These are phyloP conservation scores for Chalciporus chontae DNA, from an alignment of 768 basidiomycete species.

Conservation along the genomic window DNA sequence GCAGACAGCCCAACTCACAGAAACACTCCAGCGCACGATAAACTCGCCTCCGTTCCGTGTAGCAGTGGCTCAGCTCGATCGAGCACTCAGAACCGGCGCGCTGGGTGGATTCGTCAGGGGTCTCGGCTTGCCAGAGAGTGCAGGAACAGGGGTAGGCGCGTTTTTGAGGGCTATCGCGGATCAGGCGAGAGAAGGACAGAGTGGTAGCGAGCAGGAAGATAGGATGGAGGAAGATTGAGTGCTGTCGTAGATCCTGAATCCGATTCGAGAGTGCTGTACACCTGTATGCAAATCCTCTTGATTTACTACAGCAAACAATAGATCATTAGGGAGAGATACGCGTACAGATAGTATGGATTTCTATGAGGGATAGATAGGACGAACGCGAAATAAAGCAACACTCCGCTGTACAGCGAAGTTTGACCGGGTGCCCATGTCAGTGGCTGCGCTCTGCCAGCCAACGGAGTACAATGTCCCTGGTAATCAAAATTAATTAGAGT, in stretches of 20 bases:
- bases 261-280: neutral
- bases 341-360: constrained; percentile 1
- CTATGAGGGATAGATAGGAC: neutral
- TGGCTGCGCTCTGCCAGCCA: constrained; percentile 82
- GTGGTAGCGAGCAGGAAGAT: constrained; percentile 35
- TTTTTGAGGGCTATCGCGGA: constrained; percentile 81
- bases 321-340: neutral
- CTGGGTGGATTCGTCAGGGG: constrained; percentile 71
- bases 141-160: constrained; percentile 70
- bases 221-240: constrained; percentile 78
- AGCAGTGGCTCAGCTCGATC: constrained; percentile 77
- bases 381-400: neutral
- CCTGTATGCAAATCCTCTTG: neutral
- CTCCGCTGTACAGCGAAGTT: no score
- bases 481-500: neutral
- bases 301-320: neutral
- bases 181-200: constrained; percentile 52
- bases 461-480: constrained; percentile 80
- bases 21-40: constrained; percentile 71
- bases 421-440: constrained; percentile 27
- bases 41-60: constrained; percentile 80
- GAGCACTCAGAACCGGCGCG: constrained; percentile 78
- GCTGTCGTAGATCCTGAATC: neutral
- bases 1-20: constrained; percentile 29
- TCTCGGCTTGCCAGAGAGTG: constrained; percentile 81